Base-by-base conservation (phyloP, 1,139 yeast species). In the Geotrichum aggregatum region DNA sequence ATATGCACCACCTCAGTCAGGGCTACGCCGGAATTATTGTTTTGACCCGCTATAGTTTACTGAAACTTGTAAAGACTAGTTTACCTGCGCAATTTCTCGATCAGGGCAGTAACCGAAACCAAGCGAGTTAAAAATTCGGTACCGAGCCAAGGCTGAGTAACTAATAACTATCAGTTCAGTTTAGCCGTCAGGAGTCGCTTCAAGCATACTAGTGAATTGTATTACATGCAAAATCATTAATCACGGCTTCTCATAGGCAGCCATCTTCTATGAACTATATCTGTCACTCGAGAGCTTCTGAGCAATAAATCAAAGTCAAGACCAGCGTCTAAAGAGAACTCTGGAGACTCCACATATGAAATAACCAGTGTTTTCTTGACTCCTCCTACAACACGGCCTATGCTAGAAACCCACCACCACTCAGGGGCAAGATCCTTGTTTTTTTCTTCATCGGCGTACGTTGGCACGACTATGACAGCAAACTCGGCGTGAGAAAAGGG, bases 401-500 rank as follows among this genome's bases (percentile, higher is more conserved):
- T 66, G 1, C 89, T 76, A 1, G 91, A 79, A 55, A 77, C 72
- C 74, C 82, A 83, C 60, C 76, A 74, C 84, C 92, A 85, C 48
- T 74, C 73, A n/a, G 63, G 64, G 1, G 69, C 58, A 16, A 48
- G 53, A 2, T 44, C 56, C 5, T 53, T 49, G 39, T 66, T 64
- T 11, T 61, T 58, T 1, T 58, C 57, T 7, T 66, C 72, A 26
- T 73, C 73, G 7, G 54, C 38, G 43, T 66, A 63, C 34, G 71
- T 67, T 1, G 78, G 75, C 43, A 80, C 59, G 0, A 86, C 74
- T 60, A 78, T 66, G 16, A 73, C 65, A 3, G 94, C 87, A 66
- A 80, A 87, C 62, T 89, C 96, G 0, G 98, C 98, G 66, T 92
- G 99, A 45, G 84, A 80, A 65, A 91, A 89, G 0, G 97, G 97